A percentile compares a stretch with the other conserved stretches of the same genome.
Evolutionary conservation across 1,284 basidiomycete genomes (phyloP).

Genomic region (Mixia osmundae): DNA sequence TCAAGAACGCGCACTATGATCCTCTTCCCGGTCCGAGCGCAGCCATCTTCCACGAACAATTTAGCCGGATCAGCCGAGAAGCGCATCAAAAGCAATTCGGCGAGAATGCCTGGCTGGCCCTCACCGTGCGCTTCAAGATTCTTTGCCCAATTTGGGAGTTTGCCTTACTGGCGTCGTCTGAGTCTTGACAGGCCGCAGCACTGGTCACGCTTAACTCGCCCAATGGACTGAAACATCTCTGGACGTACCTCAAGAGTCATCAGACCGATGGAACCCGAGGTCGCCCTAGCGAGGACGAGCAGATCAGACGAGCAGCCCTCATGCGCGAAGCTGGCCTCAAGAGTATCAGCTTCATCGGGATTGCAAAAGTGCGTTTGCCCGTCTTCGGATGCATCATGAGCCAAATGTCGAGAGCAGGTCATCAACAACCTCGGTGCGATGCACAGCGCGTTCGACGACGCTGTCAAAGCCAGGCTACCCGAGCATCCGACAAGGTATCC

Average conservation of each 20-base stretch:
- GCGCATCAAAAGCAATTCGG: constrained; percentile 36
- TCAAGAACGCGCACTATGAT: constrained; percentile 42
- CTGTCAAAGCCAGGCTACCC: constrained; percentile 45
- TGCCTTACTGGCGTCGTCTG: constrained; percentile 1
- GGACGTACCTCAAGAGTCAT: constrained; percentile 51
- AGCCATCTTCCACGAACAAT: constrained; percentile 13
- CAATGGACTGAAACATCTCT: constrained; percentile 49
- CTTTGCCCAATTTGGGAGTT: constrained; percentile 5
- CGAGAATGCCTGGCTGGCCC: constrained; percentile 41
- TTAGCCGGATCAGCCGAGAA: constrained; percentile 35
- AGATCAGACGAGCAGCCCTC: constrained; percentile 39
- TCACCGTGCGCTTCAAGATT: constrained; percentile 4
- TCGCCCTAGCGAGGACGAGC: constrained; percentile 31
- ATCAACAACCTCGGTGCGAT: constrained; percentile 60
- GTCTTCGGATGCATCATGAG: constrained; percentile 3
- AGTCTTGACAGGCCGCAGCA: constrained; percentile 41
- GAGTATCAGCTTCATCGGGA: constrained; percentile 31
- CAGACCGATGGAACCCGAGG: no score
- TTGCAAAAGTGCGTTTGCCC: constrained; percentile 10
- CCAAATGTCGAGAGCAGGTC: constrained; percentile 29
- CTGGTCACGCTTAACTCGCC: constrained; percentile 61
- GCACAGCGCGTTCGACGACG: constrained; percentile 45
- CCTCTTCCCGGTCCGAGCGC: constrained; percentile 36
- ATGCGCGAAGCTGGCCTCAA: constrained; percentile 88
- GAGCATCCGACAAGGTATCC: constrained; percentile 41